Evolutionary conservation across 257 asterid genomes (phyloP).

Genomic region (Penstemon barbatus): DNA sequence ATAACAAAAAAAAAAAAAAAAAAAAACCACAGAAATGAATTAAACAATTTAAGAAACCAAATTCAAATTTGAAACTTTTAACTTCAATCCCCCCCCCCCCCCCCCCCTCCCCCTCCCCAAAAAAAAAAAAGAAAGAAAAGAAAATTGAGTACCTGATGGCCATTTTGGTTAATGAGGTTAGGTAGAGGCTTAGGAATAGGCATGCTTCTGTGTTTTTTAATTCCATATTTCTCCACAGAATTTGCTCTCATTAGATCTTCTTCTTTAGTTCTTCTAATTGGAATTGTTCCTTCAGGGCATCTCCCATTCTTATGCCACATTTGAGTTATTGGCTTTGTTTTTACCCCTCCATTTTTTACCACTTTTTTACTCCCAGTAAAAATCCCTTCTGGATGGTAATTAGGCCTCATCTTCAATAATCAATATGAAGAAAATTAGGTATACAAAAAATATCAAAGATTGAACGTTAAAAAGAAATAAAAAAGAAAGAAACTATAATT

Average conservation of each 20-base stretch:
- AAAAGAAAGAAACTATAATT: not conserved
- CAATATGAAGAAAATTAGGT: conserved; percentile 20
- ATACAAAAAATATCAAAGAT: not conserved
- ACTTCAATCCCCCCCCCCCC: not conserved
- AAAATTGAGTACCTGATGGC: conserved; percentile 69
- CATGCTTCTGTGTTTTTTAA: conserved; percentile 47
- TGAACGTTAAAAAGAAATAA: not conserved
- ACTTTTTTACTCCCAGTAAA: conserved; percentile 40
- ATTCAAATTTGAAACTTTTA: not conserved
- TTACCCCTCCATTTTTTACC: conserved; percentile 29
- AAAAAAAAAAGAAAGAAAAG: not conserved
- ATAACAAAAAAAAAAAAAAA: conserved; percentile 36
- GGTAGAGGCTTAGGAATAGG: conserved; percentile 63
- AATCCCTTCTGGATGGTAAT: conserved; percentile 67
- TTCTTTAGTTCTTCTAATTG: conserved; percentile 68
- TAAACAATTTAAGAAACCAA: not conserved
- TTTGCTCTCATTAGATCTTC: conserved; percentile 70
- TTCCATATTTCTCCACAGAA: conserved; percentile 61
- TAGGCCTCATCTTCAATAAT: conserved; percentile 67
- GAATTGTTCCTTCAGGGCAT: conserved; percentile 77
- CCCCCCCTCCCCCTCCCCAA: no score
- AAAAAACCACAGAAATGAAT: conserved; percentile 21
- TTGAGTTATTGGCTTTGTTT: conserved; percentile 44
- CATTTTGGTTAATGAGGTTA: conserved; percentile 60
- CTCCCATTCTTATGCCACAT: conserved; percentile 76